Evolutionary conservation across 2,329 filamentous ascomycete genomes (phyloP), one percentile per base, ranked within the genome.

Genomic region (Albifimbria verrucaria): DNA sequence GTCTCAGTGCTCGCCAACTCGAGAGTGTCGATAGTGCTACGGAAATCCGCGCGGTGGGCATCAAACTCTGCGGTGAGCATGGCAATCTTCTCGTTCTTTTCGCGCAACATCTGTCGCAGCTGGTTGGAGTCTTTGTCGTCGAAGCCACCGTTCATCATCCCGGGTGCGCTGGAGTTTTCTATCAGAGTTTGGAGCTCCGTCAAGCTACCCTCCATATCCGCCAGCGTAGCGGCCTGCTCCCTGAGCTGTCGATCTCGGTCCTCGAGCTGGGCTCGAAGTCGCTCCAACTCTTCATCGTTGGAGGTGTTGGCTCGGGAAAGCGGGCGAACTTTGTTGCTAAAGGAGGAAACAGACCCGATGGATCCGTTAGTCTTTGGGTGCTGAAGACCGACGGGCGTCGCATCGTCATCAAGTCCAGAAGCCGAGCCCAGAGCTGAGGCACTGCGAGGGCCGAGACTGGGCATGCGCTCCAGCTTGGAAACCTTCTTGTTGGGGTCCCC

Each of bases 51-150:
- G 54, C 94, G 83, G 68, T 99, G 93, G 10, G 88, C 85, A 66
- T 99, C 94, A 63, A 99, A 99, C 67, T 99, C 94, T 9, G 90
- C 85, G 1, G 92, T 97, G 61, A 99, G 81, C 78, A 93, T 87
- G 23, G 88, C 86, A 59, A 99, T 97, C 76, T 92, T 96, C 54
- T 99, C 94, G 64, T 97, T 97, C 80, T 96, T 97, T 72, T 99
- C 94, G 22, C 90, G 83, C 51, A 99, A 74, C 62, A 96, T 73
- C n/a, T 87, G 83, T 51, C 92, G 86, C 53, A 99, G 77, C 66
- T 95, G 89, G 5, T 81, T 69, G 2, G 86, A 80, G 67, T 96
- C 92, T 59, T 86, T 87, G 52, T 89, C 88, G 53, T 87, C 85
- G 22, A 81, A 60, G 61, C 76, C 80, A 59, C 71, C 72, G 56